Evolutionary conservation across 768 basidiomycete genomes (phyloP).

Genomic region (Psilocybe tampanensis): DNA sequence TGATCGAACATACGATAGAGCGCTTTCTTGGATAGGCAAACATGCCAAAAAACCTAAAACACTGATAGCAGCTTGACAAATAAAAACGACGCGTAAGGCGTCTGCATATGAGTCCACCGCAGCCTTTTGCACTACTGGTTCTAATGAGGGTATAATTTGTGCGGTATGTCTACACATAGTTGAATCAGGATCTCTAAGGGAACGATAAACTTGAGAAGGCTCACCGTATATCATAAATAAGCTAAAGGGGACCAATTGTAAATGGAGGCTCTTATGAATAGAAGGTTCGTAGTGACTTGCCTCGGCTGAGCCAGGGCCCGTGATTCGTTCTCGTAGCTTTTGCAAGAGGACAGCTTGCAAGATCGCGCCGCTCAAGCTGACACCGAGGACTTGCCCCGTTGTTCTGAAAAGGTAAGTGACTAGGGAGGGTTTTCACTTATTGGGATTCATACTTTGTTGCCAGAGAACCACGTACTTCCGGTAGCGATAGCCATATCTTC

Average conservation of each 20-base stretch:
- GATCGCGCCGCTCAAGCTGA: constrained; percentile 83
- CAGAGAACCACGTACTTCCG: constrained; percentile 65
- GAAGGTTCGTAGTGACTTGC: constrained; percentile 42
- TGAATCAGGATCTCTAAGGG: background rate
- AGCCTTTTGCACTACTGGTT: constrained; percentile 53
- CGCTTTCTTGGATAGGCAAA: constrained; percentile 76
- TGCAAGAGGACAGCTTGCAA: constrained; percentile 77
- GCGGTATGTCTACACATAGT: constrained; percentile 59
- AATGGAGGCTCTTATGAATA: background rate
- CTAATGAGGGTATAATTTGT: constrained; percentile 67
- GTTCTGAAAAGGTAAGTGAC: constrained; percentile 94
- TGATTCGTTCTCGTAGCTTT: constrained; percentile 74
- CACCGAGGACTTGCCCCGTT: constrained; percentile 94
- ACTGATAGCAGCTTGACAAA: constrained; percentile 72
- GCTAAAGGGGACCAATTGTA: constrained; percentile 37
- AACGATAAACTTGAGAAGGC: background rate
- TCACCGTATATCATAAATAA: constrained; percentile 65
- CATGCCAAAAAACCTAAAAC: constrained; percentile 68
- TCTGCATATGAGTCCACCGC: constrained; percentile 80
- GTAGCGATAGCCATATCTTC: constrained; percentile 88
- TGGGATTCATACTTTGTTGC: constrained; percentile 17
- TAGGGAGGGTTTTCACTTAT: constrained; percentile 30
- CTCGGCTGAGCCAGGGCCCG: constrained; percentile 71
- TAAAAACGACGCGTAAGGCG: constrained; percentile 82
- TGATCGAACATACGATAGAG: constrained; percentile 51